Conservation (phyloP, 176 grass and related monocot species). For the Raddia guianensis region DNA sequence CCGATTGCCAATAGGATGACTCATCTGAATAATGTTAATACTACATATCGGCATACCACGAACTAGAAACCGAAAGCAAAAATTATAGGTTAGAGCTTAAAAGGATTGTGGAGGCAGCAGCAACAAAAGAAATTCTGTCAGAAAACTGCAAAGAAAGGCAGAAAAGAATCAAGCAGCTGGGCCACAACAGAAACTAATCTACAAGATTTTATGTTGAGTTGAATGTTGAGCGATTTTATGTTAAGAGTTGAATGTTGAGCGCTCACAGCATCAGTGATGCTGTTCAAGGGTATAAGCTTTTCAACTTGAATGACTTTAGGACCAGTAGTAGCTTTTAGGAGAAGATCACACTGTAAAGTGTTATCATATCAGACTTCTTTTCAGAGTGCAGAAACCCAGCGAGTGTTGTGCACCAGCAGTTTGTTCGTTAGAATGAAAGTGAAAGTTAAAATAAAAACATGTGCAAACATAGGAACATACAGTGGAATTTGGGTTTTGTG, state of each 20-base stretch:
- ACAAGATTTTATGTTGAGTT: conserved; percentile 6
- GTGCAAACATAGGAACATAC: background rate
- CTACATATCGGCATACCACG: background rate
- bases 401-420: background rate
- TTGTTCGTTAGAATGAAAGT: conserved; percentile 12
- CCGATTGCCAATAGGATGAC: background rate
- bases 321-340: background rate
- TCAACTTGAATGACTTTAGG: conserved; percentile 44
- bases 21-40: background rate
- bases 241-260: conserved; percentile 25
- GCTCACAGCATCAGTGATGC: conserved; percentile 20
- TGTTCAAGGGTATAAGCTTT: conserved; percentile 25
- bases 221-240: conserved; percentile 32
- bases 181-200: background rate
- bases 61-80: background rate
- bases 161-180: background rate
- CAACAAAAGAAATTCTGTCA: background rate
- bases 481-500: background rate
- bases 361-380: background rate
- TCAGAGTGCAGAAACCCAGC: background rate
- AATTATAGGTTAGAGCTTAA: background rate
- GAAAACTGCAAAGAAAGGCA: conserved; percentile 32
- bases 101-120: background rate
- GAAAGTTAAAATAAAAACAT: background rate
- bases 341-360: background rate